phyloP scores from a whole-genome alignment of 495 filamentous ascomycete species.

The Aspergillus sparsus region DNA sequence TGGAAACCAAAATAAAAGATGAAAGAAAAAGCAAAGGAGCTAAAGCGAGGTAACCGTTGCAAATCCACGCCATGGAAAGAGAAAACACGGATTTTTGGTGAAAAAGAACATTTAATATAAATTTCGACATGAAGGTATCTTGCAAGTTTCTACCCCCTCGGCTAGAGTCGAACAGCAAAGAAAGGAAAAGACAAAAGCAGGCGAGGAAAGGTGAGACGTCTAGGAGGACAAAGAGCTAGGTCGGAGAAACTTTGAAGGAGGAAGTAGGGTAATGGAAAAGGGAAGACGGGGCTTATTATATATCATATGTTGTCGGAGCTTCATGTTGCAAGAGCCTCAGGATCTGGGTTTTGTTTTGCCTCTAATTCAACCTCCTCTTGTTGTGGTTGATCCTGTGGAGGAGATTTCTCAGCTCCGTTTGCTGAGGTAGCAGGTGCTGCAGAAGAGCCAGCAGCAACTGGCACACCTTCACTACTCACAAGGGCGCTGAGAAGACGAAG shows the following conservation, averaged over 20 bases:
- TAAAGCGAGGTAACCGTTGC: no score
- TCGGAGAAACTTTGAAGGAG: neutral
- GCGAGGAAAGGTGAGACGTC: no score
- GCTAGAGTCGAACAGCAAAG: no score
- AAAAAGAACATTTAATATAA: no score
- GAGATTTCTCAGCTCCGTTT: slow-evolving; percentile 16
- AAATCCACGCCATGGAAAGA: no score
- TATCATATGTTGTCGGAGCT: neutral
- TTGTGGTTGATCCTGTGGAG: slow-evolving; percentile 8
- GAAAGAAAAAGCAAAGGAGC: no score
- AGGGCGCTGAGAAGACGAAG: slow-evolving; percentile 45
- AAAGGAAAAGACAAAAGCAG: no score
- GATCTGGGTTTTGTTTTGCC: slow-evolving; percentile 1
- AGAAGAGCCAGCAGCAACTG: neutral
- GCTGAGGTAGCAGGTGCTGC: slow-evolving; percentile 16
- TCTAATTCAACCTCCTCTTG: slow-evolving; percentile 2
- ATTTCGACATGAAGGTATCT: no score
- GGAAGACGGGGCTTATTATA: neutral
- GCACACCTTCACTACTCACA: slow-evolving; percentile 27
- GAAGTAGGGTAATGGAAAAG: neutral
- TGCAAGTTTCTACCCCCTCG: no score
- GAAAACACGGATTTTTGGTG: no score
- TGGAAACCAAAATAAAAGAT: no score
- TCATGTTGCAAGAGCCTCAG: slow-evolving; percentile 6
- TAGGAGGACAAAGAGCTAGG: neutral